Evolutionary conservation across 257 asterid genomes (phyloP).

Genomic region (Solanum stenotomum): DNA sequence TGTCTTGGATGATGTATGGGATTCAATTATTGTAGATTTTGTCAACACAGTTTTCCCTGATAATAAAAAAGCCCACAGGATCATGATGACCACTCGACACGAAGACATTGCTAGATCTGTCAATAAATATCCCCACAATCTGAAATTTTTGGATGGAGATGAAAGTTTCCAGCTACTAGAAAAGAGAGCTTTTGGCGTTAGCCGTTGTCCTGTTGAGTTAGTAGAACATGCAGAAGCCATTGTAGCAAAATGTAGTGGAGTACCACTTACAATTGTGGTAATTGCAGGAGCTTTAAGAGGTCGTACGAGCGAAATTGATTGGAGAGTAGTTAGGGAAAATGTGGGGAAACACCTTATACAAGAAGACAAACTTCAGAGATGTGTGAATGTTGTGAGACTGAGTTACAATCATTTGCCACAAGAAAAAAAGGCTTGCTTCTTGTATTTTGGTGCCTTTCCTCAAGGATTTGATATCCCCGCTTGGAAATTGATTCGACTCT

Average conservation of each 20-base stretch:
- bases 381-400: not conserved
- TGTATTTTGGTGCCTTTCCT: too few relatives aligned
- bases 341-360: not conserved
- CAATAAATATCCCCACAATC: slow-evolving; percentile 7
- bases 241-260: slow-evolving; percentile 10
- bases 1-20: slow-evolving; percentile 34
- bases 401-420: too few relatives aligned
- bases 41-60: slow-evolving; percentile 16
- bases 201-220: slow-evolving; percentile 10
- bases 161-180: slow-evolving; percentile 32
- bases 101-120: slow-evolving; percentile 13
- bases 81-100: slow-evolving; percentile 30
- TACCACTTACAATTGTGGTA: slow-evolving; percentile 43
- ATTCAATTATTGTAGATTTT: slow-evolving; percentile 10
- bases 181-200: slow-evolving; percentile 21
- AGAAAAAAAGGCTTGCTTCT: too few relatives aligned
- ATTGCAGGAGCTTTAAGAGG: slow-evolving; percentile 33
- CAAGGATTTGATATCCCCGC: too few relatives aligned
- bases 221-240: slow-evolving; percentile 4
- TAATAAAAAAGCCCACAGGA: slow-evolving; percentile 9
- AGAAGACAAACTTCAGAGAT: not conserved
- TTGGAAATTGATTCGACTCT: too few relatives aligned
- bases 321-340: slow-evolving; percentile 4
- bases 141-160: not conserved
- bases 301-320: not conserved